These are phyloP conservation scores for Fusarium odoratissimum DNA, from an alignment of 2,329 filamentous ascomycete genomes.

Conservation along the genomic window DNA sequence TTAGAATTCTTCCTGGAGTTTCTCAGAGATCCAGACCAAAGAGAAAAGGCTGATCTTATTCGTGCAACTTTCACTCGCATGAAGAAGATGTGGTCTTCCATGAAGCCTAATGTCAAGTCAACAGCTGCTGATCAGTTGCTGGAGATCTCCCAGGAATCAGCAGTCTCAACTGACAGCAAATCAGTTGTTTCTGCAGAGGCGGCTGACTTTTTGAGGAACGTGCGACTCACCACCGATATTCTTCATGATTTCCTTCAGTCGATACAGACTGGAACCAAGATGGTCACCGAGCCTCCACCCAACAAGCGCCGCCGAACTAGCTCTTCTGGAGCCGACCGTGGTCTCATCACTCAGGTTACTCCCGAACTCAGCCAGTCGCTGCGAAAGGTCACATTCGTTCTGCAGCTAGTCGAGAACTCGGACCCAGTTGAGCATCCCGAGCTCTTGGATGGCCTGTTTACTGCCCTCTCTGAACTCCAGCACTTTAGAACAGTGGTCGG, in stretches of 20 bases:
- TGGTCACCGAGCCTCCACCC: constrained; percentile 77
- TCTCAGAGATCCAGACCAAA: constrained; percentile 55
- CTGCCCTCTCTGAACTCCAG: constrained; percentile 86
- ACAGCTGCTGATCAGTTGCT: constrained; percentile 72
- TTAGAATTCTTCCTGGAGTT: constrained; percentile 64
- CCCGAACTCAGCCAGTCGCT: constrained; percentile 75
- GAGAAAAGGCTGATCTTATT: constrained; percentile 64
- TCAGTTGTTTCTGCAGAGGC: constrained; percentile 67
- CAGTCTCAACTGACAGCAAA: constrained; percentile 48
- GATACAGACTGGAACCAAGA: constrained; percentile 77
- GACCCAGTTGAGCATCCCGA: constrained; percentile 79
- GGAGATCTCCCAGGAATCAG: constrained; percentile 64
- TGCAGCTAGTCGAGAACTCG: constrained; percentile 88
- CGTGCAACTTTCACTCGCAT: constrained; percentile 76
- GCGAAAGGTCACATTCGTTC: constrained; percentile 83
- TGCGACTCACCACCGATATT: constrained; percentile 79
- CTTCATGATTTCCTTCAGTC: constrained; percentile 78
- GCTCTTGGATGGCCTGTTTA: constrained; percentile 83
- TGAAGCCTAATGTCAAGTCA: constrained; percentile 73
- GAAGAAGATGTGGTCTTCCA: constrained; percentile 75
- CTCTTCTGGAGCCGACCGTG: constrained; percentile 73
- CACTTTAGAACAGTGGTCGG: constrained; percentile 83
- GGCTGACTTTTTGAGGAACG: constrained; percentile 76
- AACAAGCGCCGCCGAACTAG: constrained; percentile 85
- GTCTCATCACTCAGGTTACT: constrained; percentile 70